Evolutionary conservation across 2,329 filamentous ascomycete genomes (phyloP), one percentile per base, ranked within the genome.

Genomic region (Aspergillus caelatus): DNA sequence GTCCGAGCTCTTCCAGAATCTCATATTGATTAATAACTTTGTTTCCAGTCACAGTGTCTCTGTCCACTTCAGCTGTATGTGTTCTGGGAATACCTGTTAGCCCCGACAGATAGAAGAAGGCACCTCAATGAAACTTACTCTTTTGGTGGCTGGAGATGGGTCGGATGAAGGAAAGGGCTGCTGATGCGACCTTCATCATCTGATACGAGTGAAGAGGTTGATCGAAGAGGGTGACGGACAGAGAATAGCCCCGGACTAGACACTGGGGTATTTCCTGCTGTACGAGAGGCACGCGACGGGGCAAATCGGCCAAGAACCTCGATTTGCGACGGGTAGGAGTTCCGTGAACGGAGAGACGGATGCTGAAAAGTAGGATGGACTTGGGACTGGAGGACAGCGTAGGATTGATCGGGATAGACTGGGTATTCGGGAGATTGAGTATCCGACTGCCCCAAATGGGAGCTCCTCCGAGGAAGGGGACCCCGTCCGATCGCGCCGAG

Each of bases 11-110:
- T 77, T 96, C 92, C 68, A 98, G 91, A 71, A 99, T 92, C 79
- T 97, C 93, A 80, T 99, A 99, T 75, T 97, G 91, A 74, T 99
- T 99, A 83, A 99, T 96, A 59, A 94, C 85, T 81, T 99, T 99
- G 67, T 95, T 92, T 63, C 95, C 95, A 6, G 94, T 96, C 66
- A 93, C 85, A 60, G 87, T 87, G 77, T 98, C 93, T 66, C 94
- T 89, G 73, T 98, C 94, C 70, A 97, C 92, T 72, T 94, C 89
- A 59, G 92, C 94, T 67, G 94, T 93, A 79, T 97, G 92, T 11
- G 94, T 97, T 80, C 89, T 92, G 43, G 19, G 67, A 23, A 62
- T 52, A 21, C 11, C 30, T 10, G 23, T 55, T 26, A 55, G 52
- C 34, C 12, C 23, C 21, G 4, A n/a, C 23, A 55, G 1, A 39